Base-by-base conservation (phyloP, 257 asterid species). In the Gentiana dahurica region DNA sequence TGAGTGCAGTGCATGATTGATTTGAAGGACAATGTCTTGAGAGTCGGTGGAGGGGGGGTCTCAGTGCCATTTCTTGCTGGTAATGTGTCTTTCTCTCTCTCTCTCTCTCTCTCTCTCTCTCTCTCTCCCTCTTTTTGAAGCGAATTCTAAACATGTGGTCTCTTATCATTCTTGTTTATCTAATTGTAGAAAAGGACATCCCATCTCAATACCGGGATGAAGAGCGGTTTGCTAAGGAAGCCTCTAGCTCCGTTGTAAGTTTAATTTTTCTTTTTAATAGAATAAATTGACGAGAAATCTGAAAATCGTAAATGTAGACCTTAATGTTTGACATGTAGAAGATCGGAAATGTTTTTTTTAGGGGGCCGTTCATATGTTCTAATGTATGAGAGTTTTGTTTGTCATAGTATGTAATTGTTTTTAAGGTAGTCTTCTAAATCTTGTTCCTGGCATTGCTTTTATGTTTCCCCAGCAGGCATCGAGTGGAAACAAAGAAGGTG, bases 31-130 rank as follows among this genome's bases (percentile, higher is more conserved):
- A 92, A 80, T 72, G 95, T 92, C 46, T 51, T 92, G 82, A 84
- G 99, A 80, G 97, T 92, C 58, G 95, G 95, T 64, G 97, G 99
- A 68, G 97, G 97, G 59, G 97, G 88, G 73, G 95, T 83, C 63
- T 83, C 97, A 2, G 97, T 80, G 65, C 95, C 99, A 53, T 92
- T 92, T 79, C 69, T 88, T 61, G 85, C 84, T 57, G 97, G 97
- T 92, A 72, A 53, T 59, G 54, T 24, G 51, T 54, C 35, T 58
- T 32, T 32, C 33, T 12, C 36, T 24, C 32, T 24, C 24, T 24
- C 24, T 24, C 24, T 15, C 24, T 15, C 24, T 15, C 24, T 15
- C 24, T 15, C 24, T 15, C 0, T 15, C 0, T 15, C 24, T 24
- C n/a, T 12, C 24, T 24, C 24, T 24, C 24, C 24, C 24, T 24